Percentiles rank a stretch among this genome's conserved stretches.
Conservation (phyloP, 805 yeast genomes). For the Monosporozyma yasuniensis region DNA sequence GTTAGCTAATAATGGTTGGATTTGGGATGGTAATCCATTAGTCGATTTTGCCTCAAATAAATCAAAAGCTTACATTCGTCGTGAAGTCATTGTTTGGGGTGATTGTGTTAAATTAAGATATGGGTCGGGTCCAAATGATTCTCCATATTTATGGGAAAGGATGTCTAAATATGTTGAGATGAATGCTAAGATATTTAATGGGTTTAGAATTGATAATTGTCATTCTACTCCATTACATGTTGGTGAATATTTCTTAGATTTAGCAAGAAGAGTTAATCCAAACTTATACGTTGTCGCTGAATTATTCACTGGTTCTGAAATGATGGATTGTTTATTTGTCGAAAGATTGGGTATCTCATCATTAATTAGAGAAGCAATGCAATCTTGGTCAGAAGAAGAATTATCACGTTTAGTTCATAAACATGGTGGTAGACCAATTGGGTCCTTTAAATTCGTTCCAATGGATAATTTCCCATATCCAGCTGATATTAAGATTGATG, state of each 20-base stretch:
- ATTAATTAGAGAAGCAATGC: conserved; percentile 93
- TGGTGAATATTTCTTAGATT: conserved; percentile 79
- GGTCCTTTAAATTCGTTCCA: conserved; percentile 76
- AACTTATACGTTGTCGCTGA: conserved; percentile 91
- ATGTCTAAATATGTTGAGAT: conserved; percentile 69
- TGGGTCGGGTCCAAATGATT: conserved; percentile 68
- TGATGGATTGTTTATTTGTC: conserved; percentile 80
- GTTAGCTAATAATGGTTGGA: conserved; percentile 95
- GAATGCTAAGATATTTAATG: conserved; percentile 70
- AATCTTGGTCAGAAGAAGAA: conserved; percentile 83
- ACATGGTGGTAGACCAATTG: conserved; percentile 94
- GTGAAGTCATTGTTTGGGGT: conserved; percentile 96
- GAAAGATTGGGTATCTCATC: conserved; percentile 86
- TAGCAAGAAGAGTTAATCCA: conserved; percentile 78
- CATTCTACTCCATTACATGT: conserved; percentile 96
- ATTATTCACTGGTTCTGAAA: conserved; percentile 86
- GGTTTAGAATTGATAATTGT: conserved; percentile 89
- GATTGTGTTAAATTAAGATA: conserved; percentile 92
- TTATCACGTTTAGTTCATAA: conserved; percentile 77
- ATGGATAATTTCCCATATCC: conserved; percentile 67
- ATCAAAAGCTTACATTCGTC: conserved; percentile 72
- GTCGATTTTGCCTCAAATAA: conserved; percentile 82
- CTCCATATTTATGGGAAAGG: conserved; percentile 82
- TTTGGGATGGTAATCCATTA: conserved; percentile 93
- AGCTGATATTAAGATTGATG: conserved; percentile 37